Base-by-base conservation (phyloP, 2,329 filamentous ascomycete genomes). In the Fusarium sp. region DNA sequence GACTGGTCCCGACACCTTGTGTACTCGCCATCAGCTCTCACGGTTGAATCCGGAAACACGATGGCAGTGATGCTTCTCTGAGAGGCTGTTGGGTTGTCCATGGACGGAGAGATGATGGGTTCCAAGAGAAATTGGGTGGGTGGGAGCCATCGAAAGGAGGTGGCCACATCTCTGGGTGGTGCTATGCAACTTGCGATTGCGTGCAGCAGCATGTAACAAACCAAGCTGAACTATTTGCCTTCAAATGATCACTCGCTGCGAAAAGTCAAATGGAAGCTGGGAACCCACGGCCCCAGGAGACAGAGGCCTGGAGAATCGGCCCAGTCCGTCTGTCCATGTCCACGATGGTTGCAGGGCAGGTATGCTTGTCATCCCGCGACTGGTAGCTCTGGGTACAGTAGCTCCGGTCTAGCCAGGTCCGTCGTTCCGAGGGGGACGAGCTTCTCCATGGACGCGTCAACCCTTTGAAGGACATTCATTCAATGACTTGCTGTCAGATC, bases 121-220 rank as follows among this genome's bases (percentile, higher is more conserved):
- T 64, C 35, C 42, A 11, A 47, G 18, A 56, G 38, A 29, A 57
- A 24, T 38, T 37, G 59, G 64, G 66, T 69, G 66, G 62, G 71
- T 65, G 64, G 64, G 38, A 62, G 61, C 29, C 54, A 56, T 59
- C 37, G 38, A 38, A 75, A 75, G 60, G 52, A 67, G 64, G 64
- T 57, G 50, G 68, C 62, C 67, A 57, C 71, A 77, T 77, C 74
- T 74, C 63, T 67, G 62, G 66, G 67, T 66, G 70, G 71, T 70
- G 70, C 58, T 70, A 78, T 77, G 75, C 75, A 77, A 54, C 72
- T 71, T 71, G 62, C 69, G 66, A 77, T 78, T 77, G 76, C 73
- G 70, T 77, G 76, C 76, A 78, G 75, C 59, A 9, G 59, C 34
- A 56, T 65, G 65, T 52, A 70, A 73, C 35, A 22, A 45, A 62